Conservation (phyloP, 139 green algal genomes). For the Haematococcus sp. region DNA sequence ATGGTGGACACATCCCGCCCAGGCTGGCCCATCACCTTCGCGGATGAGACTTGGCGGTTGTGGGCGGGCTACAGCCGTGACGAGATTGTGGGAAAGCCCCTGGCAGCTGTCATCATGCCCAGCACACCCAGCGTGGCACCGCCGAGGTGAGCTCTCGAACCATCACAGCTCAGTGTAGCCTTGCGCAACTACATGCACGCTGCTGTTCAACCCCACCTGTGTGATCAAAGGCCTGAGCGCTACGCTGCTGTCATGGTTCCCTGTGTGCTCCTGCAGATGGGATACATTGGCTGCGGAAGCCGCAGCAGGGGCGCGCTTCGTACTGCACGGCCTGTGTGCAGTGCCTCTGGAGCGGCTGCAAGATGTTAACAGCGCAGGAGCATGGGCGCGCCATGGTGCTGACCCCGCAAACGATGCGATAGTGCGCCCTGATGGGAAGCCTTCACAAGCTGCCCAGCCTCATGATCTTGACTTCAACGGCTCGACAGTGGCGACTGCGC, state of each 20-base stretch:
- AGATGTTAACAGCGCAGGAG: not conserved
- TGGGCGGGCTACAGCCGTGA: conserved; percentile 8
- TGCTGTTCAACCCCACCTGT: too few relatives aligned
- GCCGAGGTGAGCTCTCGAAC: too few relatives aligned
- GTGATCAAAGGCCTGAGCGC: too few relatives aligned
- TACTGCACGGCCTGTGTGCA: conserved; percentile 7
- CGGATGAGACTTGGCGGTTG: conserved; percentile 6
- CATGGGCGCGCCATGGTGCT: too few relatives aligned
- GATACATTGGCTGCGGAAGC: conserved; percentile 21
- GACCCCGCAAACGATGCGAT: too few relatives aligned
- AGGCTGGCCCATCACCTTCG: conserved; percentile 17
- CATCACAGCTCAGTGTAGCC: too few relatives aligned
- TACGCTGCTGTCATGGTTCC: too few relatives aligned
- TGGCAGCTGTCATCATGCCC: not conserved
- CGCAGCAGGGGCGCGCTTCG: conserved; percentile 18
- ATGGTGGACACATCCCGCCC: conserved; percentile 24
- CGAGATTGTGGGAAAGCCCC: not conserved
- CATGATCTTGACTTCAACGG: not conserved
- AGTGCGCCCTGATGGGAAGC: not conserved
- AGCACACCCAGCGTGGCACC: not conserved
- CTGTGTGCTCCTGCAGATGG: conserved; percentile 1
- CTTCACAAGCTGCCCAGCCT: not conserved
- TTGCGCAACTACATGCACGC: too few relatives aligned
- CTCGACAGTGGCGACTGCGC: not conserved
- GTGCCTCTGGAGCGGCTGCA: not conserved